Percentiles rank a stretch among this genome's conserved stretches.
These are phyloP conservation scores for Geotrichum carabidarum DNA, from an alignment of 1,139 yeast species.

Conservation along the genomic window DNA sequence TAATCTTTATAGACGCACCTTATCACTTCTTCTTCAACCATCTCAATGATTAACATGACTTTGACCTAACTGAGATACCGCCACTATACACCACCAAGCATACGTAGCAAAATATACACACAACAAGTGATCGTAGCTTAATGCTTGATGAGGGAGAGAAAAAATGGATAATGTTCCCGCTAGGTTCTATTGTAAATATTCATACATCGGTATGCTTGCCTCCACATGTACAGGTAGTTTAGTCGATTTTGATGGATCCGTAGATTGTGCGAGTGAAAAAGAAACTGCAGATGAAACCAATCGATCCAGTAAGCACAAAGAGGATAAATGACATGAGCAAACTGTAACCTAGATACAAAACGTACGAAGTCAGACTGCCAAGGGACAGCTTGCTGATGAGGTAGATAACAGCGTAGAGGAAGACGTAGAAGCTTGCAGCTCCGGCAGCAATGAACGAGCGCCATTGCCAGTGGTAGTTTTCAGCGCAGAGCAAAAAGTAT, in stretches of 20 bases:
- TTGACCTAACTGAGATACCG: too few species aligned
- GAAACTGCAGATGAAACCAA: constrained; percentile 76
- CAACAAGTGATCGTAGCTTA: too few species aligned
- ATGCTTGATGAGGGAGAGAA: too few species aligned
- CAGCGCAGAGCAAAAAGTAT: constrained; percentile 81
- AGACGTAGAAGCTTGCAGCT: constrained; percentile 79
- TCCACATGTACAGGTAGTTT: constrained; percentile 12
- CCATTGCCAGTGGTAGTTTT: constrained; percentile 98
- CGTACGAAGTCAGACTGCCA: constrained; percentile 70
- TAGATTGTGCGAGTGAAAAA: constrained; percentile 75
- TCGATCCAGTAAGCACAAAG: constrained; percentile 80
- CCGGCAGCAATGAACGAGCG: constrained; percentile 84
- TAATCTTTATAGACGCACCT: too few species aligned
- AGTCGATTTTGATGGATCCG: constrained; percentile 80
- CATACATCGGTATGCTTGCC: too few species aligned
- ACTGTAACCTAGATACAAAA: constrained; percentile 84
- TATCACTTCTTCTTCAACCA: too few species aligned
- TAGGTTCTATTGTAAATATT: too few species aligned
- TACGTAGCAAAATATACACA: too few species aligned
- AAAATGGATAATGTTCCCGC: too few species aligned
- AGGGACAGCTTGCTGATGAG: constrained; percentile 50
- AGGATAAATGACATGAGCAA: constrained; percentile 61
- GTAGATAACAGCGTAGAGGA: constrained; percentile 68
- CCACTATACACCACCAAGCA: too few species aligned
- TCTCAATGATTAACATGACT: too few species aligned